Evolutionary conservation across 1,284 basidiomycete genomes (phyloP).

Genomic region (Fomitopsis palustris): DNA sequence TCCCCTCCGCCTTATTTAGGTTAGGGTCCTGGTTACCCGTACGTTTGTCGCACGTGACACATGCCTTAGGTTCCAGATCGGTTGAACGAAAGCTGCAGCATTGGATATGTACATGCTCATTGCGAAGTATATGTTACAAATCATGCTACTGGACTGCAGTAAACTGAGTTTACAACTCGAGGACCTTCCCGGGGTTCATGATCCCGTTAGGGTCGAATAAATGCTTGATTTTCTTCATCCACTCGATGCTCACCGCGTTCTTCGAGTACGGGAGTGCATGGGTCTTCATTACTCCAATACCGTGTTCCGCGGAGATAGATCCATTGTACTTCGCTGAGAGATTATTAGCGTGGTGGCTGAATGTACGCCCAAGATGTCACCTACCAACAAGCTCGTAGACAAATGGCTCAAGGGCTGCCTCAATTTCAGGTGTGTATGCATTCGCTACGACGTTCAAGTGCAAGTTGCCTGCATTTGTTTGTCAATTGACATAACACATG

Average conservation of each 20-base stretch:
- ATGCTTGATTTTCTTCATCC: conserved; percentile 92
- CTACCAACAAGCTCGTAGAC: conserved; percentile 89
- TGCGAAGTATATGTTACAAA: neutral
- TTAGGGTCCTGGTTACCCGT: conserved; percentile 26
- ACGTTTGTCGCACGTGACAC: neutral
- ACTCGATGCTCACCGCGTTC: conserved; percentile 70
- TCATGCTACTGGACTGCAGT: neutral
- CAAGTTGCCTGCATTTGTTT: conserved; percentile 67
- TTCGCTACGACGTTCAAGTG: conserved; percentile 94
- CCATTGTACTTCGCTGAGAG: conserved; percentile 66
- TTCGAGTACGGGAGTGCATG: conserved; percentile 91
- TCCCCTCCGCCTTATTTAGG: conserved; percentile 21
- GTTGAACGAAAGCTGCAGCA: neutral
- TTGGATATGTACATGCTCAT: conserved; percentile 8
- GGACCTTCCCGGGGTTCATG: conserved; percentile 88
- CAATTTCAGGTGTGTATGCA: conserved; percentile 80
- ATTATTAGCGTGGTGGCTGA: conserved; percentile 1
- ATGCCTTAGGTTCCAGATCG: neutral
- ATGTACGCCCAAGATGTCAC: conserved; percentile 26
- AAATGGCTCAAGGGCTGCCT: conserved; percentile 90
- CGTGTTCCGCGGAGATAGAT: conserved; percentile 96
- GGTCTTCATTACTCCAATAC: conserved; percentile 94
- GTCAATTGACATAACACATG: neutral
- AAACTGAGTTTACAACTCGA: conserved; percentile 9
- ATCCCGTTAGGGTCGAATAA: conserved; percentile 90